phyloP scores from a whole-genome alignment of 2,329 filamentous ascomycete species.

The Sporothrix euskadiensis region DNA sequence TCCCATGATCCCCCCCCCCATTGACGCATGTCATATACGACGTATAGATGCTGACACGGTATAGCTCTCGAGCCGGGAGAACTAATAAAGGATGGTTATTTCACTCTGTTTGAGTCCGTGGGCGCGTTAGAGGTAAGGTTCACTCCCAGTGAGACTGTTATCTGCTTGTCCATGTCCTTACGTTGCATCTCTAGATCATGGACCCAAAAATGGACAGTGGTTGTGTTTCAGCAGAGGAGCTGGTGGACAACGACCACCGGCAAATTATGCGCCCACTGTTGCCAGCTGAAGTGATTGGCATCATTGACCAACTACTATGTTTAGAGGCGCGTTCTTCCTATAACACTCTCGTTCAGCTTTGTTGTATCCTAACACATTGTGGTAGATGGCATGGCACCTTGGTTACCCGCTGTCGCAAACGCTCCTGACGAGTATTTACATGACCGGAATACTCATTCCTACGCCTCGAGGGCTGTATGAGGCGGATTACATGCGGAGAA shows the following conservation, averaged over 20 bases:
- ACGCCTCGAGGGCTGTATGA: conserved; percentile 64
- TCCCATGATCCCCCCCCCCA: background rate
- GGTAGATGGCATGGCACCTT: conserved; percentile 92
- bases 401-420: conserved; percentile 96
- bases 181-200: conserved; percentile 71
- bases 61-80: conserved; percentile 75
- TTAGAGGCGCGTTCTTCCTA: conserved; percentile 66
- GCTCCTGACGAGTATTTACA: conserved; percentile 86
- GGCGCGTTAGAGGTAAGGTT: conserved; percentile 69
- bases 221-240: conserved; percentile 73
- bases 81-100: conserved; percentile 89
- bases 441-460: conserved; percentile 78
- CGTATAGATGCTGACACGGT: background rate
- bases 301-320: conserved; percentile 90
- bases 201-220: conserved; percentile 99
- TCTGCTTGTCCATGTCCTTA: background rate
- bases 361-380: background rate
- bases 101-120: conserved; percentile 92
- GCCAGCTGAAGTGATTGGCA: conserved; percentile 80
- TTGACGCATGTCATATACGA: background rate
- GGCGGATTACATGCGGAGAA: conserved; percentile 59
- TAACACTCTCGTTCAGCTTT: background rate
- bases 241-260: conserved; percentile 77
- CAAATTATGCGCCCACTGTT: conserved; percentile 67
- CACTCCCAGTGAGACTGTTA: conserved; percentile 25